A percentile compares a stretch with the other conserved stretches of the same genome.
phyloP scores from a whole-genome alignment of 2,329 filamentous ascomycete genomes.

The Huntiella omanensis region DNA sequence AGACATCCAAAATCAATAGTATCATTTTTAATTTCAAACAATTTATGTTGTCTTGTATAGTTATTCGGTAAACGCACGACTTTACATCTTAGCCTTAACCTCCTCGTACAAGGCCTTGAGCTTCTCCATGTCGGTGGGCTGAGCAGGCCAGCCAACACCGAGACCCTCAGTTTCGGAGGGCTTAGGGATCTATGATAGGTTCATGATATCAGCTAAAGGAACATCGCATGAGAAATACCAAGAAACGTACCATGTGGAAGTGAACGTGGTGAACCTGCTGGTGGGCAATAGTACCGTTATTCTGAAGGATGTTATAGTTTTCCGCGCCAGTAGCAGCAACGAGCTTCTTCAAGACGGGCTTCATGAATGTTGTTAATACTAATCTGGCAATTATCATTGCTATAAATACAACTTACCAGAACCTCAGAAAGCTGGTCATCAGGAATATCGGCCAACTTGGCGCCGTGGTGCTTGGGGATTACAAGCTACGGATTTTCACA shows the following conservation, averaged over 20 bases:
- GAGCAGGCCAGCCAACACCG: constrained; percentile 59
- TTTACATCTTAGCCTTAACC: constrained; percentile 73
- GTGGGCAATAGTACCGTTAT: constrained; percentile 83
- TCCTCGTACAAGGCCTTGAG: constrained; percentile 66
- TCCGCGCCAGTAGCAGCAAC: constrained; percentile 54
- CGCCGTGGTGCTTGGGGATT: constrained; percentile 88
- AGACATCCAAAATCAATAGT: no score
- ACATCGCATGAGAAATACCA: not conserved
- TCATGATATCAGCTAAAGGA: constrained; percentile 4
- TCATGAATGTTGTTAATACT: not conserved
- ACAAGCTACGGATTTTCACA: constrained; percentile 45
- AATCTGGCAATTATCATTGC: not conserved
- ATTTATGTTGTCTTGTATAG: no score
- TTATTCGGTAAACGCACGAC: no score
- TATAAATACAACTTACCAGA: constrained; percentile 33
- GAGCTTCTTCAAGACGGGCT: constrained; percentile 75
- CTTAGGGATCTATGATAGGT: constrained; percentile 62
- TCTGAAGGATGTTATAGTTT: constrained; percentile 90
- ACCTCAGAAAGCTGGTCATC: constrained; percentile 74
- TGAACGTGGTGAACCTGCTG: constrained; percentile 89
- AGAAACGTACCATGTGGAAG: constrained; percentile 62
- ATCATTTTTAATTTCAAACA: no score
- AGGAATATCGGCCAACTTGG: constrained; percentile 79
- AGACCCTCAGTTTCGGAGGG: constrained; percentile 69
- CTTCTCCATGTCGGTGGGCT: constrained; percentile 60